Conservation (phyloP, 1,284 basidiomycete genomes). For the Sporisorium exsertum region DNA sequence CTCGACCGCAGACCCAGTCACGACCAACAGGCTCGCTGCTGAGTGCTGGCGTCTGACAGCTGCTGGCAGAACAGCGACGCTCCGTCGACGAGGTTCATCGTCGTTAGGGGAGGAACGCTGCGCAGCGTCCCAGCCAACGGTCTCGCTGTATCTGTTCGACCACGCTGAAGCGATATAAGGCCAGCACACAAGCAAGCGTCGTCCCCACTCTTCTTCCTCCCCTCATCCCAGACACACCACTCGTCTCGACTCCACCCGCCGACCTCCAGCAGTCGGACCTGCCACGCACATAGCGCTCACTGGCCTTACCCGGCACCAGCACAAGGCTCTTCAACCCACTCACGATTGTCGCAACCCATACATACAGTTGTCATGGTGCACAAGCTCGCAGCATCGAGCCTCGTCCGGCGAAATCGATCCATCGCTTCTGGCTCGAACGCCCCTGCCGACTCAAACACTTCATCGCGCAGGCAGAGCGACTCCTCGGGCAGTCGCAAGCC, state of each 20-base stretch:
- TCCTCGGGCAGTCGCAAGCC: conserved; percentile 24
- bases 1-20: not conserved
- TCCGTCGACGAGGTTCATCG: too few species aligned
- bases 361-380: conserved; percentile 5
- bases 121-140: not conserved
- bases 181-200: not conserved
- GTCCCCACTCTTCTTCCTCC: not conserved
- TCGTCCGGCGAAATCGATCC: conserved; percentile 22
- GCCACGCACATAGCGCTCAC: not conserved
- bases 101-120: not conserved
- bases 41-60: not conserved
- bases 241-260: not conserved
- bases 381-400: conserved; percentile 14
- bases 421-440: conserved; percentile 10
- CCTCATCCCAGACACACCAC: not conserved
- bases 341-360: not conserved
- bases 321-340: not conserved
- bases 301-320: not conserved
- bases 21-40: not conserved
- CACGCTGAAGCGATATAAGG: not conserved
- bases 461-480: conserved; percentile 25
- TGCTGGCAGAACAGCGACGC: too few species aligned
- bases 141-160: not conserved
- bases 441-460: conserved; percentile 13
- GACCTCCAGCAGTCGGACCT: not conserved